Percentiles rank a stretch among this genome's conserved stretches.
Evolutionary conservation across 2,329 filamentous ascomycete species (phyloP).

Genomic region (Fusarium incarnatum): DNA sequence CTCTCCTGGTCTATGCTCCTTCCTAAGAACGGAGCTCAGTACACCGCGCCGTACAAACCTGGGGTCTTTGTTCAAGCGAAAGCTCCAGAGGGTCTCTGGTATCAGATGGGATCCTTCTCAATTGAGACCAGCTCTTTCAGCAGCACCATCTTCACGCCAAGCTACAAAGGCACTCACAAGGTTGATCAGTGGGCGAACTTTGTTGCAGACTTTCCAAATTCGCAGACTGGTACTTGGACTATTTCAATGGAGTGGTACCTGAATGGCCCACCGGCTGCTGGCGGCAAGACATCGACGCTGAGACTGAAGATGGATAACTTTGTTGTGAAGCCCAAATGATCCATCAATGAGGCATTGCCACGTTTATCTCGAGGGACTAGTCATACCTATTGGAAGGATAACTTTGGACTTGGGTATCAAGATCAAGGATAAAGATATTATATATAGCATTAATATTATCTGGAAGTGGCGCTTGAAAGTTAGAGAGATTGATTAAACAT

Average conservation of each 20-base stretch:
- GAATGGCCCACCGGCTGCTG: accelerated
- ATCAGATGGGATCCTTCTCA: neutral
- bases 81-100: neutral
- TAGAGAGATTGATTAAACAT: too few relatives aligned
- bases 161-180: neutral
- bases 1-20: conserved; percentile 10
- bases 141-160: neutral
- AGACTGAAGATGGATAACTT: conserved; percentile 13
- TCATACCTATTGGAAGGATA: too few relatives aligned
- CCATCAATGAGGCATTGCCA: too few relatives aligned
- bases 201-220: neutral
- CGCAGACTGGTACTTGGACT: conserved; percentile 5
- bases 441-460: too few relatives aligned
- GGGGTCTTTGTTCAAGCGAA: neutral
- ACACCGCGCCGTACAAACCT: neutral
- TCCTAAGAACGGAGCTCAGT: neutral
- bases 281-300: neutral
- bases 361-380: too few relatives aligned
- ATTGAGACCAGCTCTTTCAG: neutral
- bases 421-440: too few relatives aligned
- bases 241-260: conserved; percentile 15
- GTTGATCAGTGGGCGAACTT: neutral
- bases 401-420: too few relatives aligned
- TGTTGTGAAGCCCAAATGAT: neutral
- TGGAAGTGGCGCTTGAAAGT: too few relatives aligned